These are phyloP conservation scores for Diaporthe destruens DNA, from an alignment of 2,329 filamentous ascomycete genomes.

Conservation along the genomic window DNA sequence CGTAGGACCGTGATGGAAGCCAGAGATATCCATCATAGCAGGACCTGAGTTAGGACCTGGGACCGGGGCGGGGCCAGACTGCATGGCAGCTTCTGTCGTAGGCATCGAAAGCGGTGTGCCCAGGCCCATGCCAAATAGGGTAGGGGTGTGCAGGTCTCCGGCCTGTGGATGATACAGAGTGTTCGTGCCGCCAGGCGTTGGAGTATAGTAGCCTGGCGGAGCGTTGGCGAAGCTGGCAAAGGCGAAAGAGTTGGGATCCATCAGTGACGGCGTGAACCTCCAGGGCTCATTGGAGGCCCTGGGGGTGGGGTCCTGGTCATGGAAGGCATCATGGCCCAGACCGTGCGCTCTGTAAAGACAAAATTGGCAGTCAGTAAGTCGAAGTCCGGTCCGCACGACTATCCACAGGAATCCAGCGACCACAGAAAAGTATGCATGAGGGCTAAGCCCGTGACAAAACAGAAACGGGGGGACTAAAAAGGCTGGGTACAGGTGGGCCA, in stretches of 20 bases:
- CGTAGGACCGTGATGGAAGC: constrained; percentile 66
- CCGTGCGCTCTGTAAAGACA: constrained; percentile 58
- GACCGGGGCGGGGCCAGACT: constrained; percentile 59
- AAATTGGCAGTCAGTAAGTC: constrained; percentile 13
- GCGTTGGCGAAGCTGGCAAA: constrained; percentile 86
- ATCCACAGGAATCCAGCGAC: background rate
- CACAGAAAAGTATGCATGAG: background rate
- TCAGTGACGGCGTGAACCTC: constrained; percentile 88
- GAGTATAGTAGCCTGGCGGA: constrained; percentile 86
- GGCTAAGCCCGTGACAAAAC: background rate
- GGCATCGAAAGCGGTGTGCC: constrained; percentile 86
- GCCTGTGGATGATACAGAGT: constrained; percentile 86
- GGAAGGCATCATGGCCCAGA: constrained; percentile 59
- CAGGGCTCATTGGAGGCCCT: constrained; percentile 84
- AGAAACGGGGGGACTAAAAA: background rate
- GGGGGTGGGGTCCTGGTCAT: constrained; percentile 85
- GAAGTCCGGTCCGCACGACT: background rate
- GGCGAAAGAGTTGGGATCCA: constrained; percentile 86
- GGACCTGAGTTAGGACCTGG: constrained; percentile 54
- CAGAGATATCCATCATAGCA: constrained; percentile 73
- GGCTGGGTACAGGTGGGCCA: background rate
- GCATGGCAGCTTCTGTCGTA: constrained; percentile 74
- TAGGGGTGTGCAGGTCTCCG: constrained; percentile 88
- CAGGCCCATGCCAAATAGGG: constrained; percentile 80
- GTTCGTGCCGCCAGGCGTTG: constrained; percentile 84